Evolutionary conservation across 768 basidiomycete species (phyloP).

Genomic region (Auricularia heimuer): DNA sequence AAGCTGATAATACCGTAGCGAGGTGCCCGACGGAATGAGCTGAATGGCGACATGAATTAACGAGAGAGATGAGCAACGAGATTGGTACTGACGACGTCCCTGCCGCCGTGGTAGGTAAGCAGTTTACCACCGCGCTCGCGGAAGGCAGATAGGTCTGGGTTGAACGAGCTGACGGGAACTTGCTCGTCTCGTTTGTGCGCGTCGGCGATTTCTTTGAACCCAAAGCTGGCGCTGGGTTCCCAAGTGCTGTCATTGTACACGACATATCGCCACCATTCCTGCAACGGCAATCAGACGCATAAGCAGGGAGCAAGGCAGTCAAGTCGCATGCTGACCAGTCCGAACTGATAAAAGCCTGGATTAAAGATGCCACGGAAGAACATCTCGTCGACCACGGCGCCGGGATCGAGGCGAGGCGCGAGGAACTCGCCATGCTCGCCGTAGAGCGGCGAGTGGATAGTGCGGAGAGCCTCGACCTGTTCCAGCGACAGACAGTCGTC

Average conservation of each 20-base stretch:
- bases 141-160: neutral
- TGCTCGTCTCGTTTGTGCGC: neutral
- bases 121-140: neutral
- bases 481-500: neutral
- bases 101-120: neutral
- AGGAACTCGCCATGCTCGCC: neutral
- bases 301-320: neutral
- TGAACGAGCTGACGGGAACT: neutral
- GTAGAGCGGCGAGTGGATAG: neutral
- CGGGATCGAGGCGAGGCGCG: neutral
- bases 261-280: neutral
- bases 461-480: neutral
- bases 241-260: neutral
- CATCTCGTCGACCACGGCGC: neutral
- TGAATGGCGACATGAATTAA: neutral
- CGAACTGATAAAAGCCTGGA: neutral
- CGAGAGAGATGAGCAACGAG: neutral
- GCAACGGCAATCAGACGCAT: neutral
- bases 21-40: neutral
- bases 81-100: neutral
- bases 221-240: neutral
- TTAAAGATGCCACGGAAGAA: neutral
- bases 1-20: neutral
- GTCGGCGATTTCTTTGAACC: neutral
- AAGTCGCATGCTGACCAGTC: neutral